phyloP scores from a whole-genome alignment of 1,284 basidiomycete species.

The Cutaneotrichosporon dermatis region DNA sequence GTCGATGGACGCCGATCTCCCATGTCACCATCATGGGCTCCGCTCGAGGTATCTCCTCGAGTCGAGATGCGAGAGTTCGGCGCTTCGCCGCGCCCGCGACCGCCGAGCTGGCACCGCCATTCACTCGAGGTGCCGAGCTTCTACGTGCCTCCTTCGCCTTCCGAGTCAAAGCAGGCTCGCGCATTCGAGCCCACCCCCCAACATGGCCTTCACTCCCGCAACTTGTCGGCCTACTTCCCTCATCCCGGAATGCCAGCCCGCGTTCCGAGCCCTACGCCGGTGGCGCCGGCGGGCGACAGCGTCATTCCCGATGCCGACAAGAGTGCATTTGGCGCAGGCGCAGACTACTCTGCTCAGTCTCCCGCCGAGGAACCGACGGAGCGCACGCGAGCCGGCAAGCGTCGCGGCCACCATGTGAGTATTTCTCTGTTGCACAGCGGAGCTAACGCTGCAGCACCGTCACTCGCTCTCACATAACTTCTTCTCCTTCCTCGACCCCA shows the following conservation, averaged over 20 bases:
- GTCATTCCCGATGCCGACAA: constrained; percentile 23
- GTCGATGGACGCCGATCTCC: background rate
- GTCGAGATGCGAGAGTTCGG: background rate
- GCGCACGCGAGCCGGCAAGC: constrained; percentile 45
- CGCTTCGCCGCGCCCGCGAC: background rate
- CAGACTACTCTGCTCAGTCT: constrained; percentile 15
- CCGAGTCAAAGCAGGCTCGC: background rate
- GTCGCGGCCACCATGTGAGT: constrained; percentile 68
- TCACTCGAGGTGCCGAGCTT: constrained; percentile 7
- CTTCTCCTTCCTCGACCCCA: constrained; percentile 76
- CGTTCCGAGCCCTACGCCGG: constrained; percentile 15
- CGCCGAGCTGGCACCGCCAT: constrained; percentile 3
- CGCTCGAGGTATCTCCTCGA: background rate
- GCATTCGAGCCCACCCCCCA: constrained; percentile 3
- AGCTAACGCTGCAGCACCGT: constrained; percentile 57
- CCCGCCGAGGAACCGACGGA: background rate
- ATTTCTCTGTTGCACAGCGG: too few species aligned
- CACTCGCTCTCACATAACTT: constrained; percentile 92
- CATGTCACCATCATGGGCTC: background rate
- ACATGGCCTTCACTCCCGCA: constrained; percentile 70
- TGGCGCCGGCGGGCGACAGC: constrained; percentile 21
- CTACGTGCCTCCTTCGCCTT: background rate
- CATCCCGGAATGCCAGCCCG: constrained; percentile 58
- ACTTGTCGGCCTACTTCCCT: constrained; percentile 85
- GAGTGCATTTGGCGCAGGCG: constrained; percentile 29